Base-by-base conservation (phyloP, 257 asterid species). In the Primulina tabacum region DNA sequence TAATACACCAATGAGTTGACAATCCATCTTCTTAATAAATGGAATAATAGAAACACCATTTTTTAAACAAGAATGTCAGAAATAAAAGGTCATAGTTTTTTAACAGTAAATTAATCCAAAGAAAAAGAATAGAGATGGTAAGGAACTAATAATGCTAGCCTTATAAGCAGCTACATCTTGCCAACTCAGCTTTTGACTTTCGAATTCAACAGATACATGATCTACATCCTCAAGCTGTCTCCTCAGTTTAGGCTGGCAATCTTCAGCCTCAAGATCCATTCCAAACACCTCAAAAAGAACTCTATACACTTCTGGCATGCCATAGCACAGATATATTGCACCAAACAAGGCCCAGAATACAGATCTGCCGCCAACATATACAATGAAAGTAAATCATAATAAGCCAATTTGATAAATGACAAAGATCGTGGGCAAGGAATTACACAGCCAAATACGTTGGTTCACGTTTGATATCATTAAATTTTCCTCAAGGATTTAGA, bases 301-400 rank as follows among this genome's bases (percentile, higher is more conserved):
- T 56, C 99, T 95, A 68, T 91, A 94, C 53, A 91, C 97, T 84
- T 94, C 99, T 29, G 99, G 97, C 92, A 91, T 82, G 70, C 99
- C 98, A 81, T 89, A 94, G 76, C 99, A 94, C 83, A 94, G 76
- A 79, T 94, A 91, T 74, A 94, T 91, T 76, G 98, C 97, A 65
- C 97, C 99, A 87, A 94, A 94, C 83, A 94, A 81, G 50, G 97
- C 98, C 99, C 97, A 94, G 75, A 94, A 89, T 29, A 94, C 98
- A 56, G 97, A 89, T 76, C 99, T 94, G 89, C 55, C 75, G 79
- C 50, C 56, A 69, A 20, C 73, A 71, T 34, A 75, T 68, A 32
- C 37, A 59, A 10, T 32, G 32, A 72, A 73, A 77, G 64, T 52
- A 43, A 64, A 71, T 26, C 5, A 8, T 24, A 58, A 32, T 21